Base-by-base conservation (phyloP, 148 eudicot genomes). In the Persicaria tinctoria region DNA sequence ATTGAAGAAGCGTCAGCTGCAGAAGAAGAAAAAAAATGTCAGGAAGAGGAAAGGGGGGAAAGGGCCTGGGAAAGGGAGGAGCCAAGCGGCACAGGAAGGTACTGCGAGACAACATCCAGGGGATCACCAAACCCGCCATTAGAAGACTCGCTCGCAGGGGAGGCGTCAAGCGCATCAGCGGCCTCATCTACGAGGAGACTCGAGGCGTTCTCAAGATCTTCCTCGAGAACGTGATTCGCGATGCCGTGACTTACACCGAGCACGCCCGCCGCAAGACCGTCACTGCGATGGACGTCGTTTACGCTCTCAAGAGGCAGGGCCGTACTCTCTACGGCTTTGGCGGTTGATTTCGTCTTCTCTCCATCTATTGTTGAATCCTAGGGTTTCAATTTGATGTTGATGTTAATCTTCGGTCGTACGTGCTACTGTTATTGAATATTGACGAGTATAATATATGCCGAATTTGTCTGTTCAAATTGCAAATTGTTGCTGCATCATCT, bases 31-130 rank as follows among this genome's bases (percentile, higher is more conserved):
- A 32, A 12, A 72, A 51, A 12, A 72, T 72, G 74, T 72, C 74
- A 23, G 74, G 74, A 8, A 72, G 74, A 72, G 74, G 74, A 53
- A 72, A 72, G 57, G 74, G 74, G 2, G 74, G 74, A 2, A 72
- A 72, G 74, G 74, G 74, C 11, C 57, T 72, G 1, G 74, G 74
- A 2, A 72, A 72, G 45, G 74, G 74, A 72, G 74, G 74, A 72
- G 74, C 74, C 4, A 72, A 72, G 74, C 45, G 74, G 57, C 74
- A 72, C 46, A 72, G 74, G 74, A 72, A 72, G 57, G 74, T 72
- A 18, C 54, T 72, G 16, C 9, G 74, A 10, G 74, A 72, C 57
- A 72, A 72, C 9, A 66, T 66, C 70, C 70, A 66, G 48, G 70
- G 70, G 18, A 66, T 66, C 70, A 66, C 70, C 17, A 72, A 72